Percentiles rank a stretch among this genome's conserved stretches.
These are phyloP conservation scores for Lasiodiplodia sp. DNA, from an alignment of 2,329 filamentous ascomycete genomes.

Conservation along the genomic window DNA sequence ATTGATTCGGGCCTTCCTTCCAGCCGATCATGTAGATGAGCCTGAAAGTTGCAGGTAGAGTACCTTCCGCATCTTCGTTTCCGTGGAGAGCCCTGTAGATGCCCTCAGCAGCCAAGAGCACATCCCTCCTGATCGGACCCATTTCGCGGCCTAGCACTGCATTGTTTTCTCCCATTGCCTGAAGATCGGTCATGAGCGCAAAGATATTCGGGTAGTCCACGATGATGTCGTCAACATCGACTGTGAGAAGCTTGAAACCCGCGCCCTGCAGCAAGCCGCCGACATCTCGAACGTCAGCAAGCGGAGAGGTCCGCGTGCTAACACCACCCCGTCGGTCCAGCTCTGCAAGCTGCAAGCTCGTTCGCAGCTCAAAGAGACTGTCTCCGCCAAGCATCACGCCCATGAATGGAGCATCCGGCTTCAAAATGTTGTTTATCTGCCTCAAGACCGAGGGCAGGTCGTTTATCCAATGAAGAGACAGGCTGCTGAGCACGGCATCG, in stretches of 20 bases:
- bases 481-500: slow-evolving; percentile 86
- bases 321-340: slow-evolving; percentile 91
- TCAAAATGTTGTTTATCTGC: slow-evolving; percentile 85
- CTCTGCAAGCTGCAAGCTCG: slow-evolving; percentile 90
- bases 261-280: slow-evolving; percentile 85
- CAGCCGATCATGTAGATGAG: slow-evolving; percentile 99
- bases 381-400: slow-evolving; percentile 97
- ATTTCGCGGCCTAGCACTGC: slow-evolving; percentile 85
- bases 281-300: slow-evolving; percentile 91
- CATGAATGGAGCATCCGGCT: slow-evolving; percentile 90
- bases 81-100: slow-evolving; percentile 91
- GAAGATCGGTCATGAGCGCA: slow-evolving; percentile 89
- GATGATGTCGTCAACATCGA: slow-evolving; percentile 96
- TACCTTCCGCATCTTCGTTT: slow-evolving; percentile 63
- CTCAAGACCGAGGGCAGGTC: slow-evolving; percentile 85
- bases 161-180: slow-evolving; percentile 96
- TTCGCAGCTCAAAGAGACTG: slow-evolving; percentile 90
- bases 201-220: slow-evolving; percentile 93
- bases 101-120: slow-evolving; percentile 83
- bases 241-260: slow-evolving; percentile 94
- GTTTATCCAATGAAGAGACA: slow-evolving; percentile 97
- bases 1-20: slow-evolving; percentile 83
- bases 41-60: slow-evolving; percentile 84
- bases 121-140: slow-evolving; percentile 77
- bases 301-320: slow-evolving; percentile 85